Conservation (phyloP, 140 eudicot genomes). For the Bidens hawaiensis region DNA sequence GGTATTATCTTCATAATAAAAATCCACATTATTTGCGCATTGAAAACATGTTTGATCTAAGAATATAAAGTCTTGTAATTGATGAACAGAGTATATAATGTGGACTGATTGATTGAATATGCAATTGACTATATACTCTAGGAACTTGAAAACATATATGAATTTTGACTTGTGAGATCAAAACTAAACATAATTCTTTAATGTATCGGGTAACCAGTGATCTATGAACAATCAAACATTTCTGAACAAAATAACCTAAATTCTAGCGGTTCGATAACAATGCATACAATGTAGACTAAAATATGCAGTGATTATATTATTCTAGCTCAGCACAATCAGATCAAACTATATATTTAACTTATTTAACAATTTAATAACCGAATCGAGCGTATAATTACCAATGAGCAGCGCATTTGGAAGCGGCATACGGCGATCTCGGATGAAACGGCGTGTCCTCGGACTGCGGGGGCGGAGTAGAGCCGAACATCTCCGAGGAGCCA, state of each 20-base stretch:
- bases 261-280: neutral
- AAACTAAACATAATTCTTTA: neutral
- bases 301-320: neutral
- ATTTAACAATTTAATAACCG: neutral
- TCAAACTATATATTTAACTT: neutral
- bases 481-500: constrained; percentile 95
- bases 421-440: constrained; percentile 96
- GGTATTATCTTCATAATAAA: neutral
- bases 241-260: neutral
- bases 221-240: too few species aligned
- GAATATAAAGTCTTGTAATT: neutral
- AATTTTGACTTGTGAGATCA: neutral
- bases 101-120: too few species aligned
- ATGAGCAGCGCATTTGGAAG: constrained; percentile 88
- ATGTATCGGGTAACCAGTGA: too few species aligned
- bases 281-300: constrained; percentile 1
- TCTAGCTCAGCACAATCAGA: constrained; percentile 11
- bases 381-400: constrained; percentile 57
- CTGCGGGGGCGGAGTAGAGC: constrained; percentile 96
- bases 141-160: too few species aligned
- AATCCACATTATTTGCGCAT: neutral
- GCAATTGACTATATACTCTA: too few species aligned
- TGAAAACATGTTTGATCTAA: neutral
- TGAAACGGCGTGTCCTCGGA: constrained; percentile 80
- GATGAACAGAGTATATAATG: neutral